Percentiles rank a stretch among this genome's conserved stretches.
These are phyloP conservation scores for Amanita subjunquillea DNA, from an alignment of 768 basidiomycete species.

Conservation along the genomic window DNA sequence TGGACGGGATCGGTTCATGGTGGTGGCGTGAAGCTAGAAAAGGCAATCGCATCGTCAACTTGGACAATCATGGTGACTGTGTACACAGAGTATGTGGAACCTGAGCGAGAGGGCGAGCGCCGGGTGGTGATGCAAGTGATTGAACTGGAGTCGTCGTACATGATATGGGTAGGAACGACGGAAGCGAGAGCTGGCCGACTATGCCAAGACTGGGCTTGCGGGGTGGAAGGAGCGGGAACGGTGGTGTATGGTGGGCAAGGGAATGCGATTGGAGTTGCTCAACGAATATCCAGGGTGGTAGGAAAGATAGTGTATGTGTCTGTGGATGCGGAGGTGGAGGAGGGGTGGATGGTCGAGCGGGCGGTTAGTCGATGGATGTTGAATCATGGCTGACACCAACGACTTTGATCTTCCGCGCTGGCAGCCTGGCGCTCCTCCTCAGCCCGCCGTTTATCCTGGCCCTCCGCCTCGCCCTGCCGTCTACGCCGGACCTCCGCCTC, in stretches of 20 bases:
- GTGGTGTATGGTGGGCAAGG: neutral
- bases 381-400: constrained; percentile 55
- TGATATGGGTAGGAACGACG: constrained; percentile 73
- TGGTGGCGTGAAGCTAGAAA: neutral
- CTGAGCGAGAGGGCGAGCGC: constrained; percentile 41
- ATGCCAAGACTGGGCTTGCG: constrained; percentile 74
- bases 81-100: constrained; percentile 35
- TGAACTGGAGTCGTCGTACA: constrained; percentile 59
- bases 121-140: constrained; percentile 60
- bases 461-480: constrained; percentile 41
- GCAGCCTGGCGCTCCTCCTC: constrained; percentile 30
- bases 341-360: constrained; percentile 52
- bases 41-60: neutral
- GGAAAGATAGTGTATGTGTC: constrained; percentile 22
- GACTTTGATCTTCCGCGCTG: constrained; percentile 77
- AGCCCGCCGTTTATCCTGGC: constrained; percentile 41
- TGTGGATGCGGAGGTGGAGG: constrained; percentile 34
- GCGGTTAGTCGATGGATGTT: constrained; percentile 25
- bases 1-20: neutral
- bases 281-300: neutral
- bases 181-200: constrained; percentile 40
- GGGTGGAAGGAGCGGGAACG: constrained; percentile 37
- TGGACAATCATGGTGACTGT: constrained; percentile 24
- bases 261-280: neutral
- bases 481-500: constrained; percentile 47